Base-by-base conservation (phyloP, 2,329 filamentous ascomycete species). In the Botrytis squamosa region DNA sequence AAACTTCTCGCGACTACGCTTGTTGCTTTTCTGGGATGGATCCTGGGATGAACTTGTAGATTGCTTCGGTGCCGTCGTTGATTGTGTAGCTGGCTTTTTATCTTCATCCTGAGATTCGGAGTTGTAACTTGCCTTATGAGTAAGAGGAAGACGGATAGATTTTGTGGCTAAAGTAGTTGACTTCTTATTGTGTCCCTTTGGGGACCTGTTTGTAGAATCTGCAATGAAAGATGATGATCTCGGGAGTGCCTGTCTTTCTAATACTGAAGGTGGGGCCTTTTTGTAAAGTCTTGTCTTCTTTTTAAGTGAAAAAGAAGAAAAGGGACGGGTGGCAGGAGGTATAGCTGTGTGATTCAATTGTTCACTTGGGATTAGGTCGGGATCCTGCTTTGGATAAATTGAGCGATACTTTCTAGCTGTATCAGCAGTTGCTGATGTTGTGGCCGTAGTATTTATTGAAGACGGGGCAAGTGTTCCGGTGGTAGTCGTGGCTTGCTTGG, bases 401-500 rank as follows among this genome's bases (percentile, higher is more conserved):
- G 46, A 20, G 6, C 44, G 29, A 22, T 52, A 52, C 14, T 1
- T 2, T n/a, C 33, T 8, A n/a, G 14, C 14, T 4, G 29, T 38
- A 52, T 16, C 14, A 29, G 22, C 0, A 4, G 25, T 20, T n/a
- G 0, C 6, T 10, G 1, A 6, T n/a, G 0, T 1, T 12, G 1
- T 8, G 14, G 8, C 14, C 22, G 22, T 7, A 10, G 36, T 36
- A n/a, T n/a, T 8, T 0, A 22, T 42, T n/a, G 22, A 7, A 9
- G 20, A 22, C 16, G 14, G 9, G 8, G 25, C 8, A 44, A 4
- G 16, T 20, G 25, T 46, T 22, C 33, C 44, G 20, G 22, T 8
- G 12, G 9, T 3, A 46, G 18, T 16, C 7, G 1, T 18, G 2
- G 29, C 3, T 36, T n/a, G 42, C 12, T 16, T 49, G 6, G 4